Base-by-base conservation (phyloP, 495 filamentous ascomycete genomes). In the Talaromyces wortmannii region DNA sequence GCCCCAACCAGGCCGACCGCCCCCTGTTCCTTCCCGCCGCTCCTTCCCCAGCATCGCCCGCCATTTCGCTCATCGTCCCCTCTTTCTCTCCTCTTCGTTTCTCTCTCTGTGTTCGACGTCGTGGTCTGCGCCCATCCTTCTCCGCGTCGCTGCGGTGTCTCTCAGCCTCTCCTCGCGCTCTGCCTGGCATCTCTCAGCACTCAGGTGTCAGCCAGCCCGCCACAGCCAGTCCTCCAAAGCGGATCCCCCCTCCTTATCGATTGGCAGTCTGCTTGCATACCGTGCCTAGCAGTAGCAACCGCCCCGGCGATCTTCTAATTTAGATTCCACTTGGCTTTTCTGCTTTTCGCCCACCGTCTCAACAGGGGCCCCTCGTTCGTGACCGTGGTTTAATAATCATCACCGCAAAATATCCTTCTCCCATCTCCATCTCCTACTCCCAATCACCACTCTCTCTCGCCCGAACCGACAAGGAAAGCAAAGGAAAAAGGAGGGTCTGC, bases 301-400 rank as follows among this genome's bases (percentile, higher is more conserved):
- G 32, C 40, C 36, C 42, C 52, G 52, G 52, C 52, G 52, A 53
- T 53, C 52, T 40, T 52, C 52, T 45, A 42, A 45, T 53, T 52
- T 18, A 36, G 52, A 53, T 45, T 46, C 52, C 52, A 53, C 52
- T 46, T 53, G 33, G 12, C 31, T 29, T 45, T 40, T 40, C 36
- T 13, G 36, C 36, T 40, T 13, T 23, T 23, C 23, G 23, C 23
- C 50, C 40, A 43, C 7, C 2, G 13, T n/a, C 44, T 42, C 40
- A 53, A 53, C 52, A 46, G 52, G 52, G 52, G 42, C 6, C 30
- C 23, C 23, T 23, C 23, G 23, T 23, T 23, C 10, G 16, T 16
- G 48, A 51, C 32, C 17, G 30, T 17, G 2, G 15, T 47, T 29
- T 16, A 3, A 47, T 47, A 47, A 47, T 47, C 15, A 47, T 47